Evolutionary conservation across 2,329 filamentous ascomycete genomes (phyloP).

Genomic region (Stemphylium vesicarium): DNA sequence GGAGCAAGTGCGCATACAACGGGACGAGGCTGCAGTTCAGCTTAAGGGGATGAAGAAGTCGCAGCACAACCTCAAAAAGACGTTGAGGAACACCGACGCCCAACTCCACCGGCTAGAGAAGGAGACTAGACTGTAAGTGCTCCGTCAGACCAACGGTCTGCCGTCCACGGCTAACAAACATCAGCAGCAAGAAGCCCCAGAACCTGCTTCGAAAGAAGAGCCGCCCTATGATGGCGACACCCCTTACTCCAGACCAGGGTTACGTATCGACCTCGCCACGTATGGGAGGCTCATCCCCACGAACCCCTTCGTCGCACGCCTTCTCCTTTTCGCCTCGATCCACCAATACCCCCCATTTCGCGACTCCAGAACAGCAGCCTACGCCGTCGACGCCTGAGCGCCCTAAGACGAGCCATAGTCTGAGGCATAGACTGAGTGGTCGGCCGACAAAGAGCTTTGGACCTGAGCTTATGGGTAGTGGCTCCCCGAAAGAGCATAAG

Average conservation of each 20-base stretch:
- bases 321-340: slow-evolving; percentile 5
- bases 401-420: slow-evolving; percentile 20
- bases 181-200: slow-evolving; percentile 16
- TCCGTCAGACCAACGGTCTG: too few relatives aligned
- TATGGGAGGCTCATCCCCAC: slow-evolving; percentile 1
- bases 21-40: slow-evolving; percentile 42
- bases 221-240: slow-evolving; percentile 10
- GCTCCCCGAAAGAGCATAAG: slow-evolving; percentile 12
- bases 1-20: slow-evolving; percentile 42
- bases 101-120: slow-evolving; percentile 43
- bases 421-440: slow-evolving; percentile 1
- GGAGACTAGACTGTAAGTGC: slow-evolving; percentile 23
- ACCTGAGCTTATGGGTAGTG: background rate
- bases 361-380: background rate
- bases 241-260: background rate
- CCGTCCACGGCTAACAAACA: background rate
- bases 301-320: slow-evolving; percentile 4
- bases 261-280: background rate
- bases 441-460: slow-evolving; percentile 16
- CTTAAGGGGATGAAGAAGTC: slow-evolving; percentile 43
- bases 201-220: slow-evolving; percentile 19
- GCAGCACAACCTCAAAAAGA: slow-evolving; percentile 39
- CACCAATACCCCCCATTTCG: background rate
- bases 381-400: slow-evolving; percentile 20
- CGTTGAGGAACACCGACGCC: slow-evolving; percentile 40